Evolutionary conservation across 2,329 filamentous ascomycete species (phyloP).

Genomic region (Metarhizium humberi): DNA sequence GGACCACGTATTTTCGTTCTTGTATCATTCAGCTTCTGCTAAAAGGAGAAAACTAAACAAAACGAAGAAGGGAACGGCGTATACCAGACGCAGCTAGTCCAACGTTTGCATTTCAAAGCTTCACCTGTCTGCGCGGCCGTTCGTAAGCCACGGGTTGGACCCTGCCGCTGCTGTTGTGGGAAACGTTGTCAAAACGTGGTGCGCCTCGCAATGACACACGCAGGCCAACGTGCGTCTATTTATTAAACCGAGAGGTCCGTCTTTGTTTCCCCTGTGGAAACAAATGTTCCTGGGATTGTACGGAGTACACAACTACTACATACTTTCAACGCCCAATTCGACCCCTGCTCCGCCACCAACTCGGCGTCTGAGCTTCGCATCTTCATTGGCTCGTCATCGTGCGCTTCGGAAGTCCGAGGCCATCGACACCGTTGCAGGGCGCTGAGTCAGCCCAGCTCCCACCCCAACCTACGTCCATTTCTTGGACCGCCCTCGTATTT

Average conservation of each 20-base stretch:
- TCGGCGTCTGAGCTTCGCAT: neutral
- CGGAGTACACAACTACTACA: no score
- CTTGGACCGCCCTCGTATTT: constrained; percentile 17
- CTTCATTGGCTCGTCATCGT: neutral
- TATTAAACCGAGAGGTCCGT: neutral
- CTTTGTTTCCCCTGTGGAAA: neutral
- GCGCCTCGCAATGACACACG: neutral
- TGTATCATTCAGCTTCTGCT: neutral
- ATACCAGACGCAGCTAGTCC: no score
- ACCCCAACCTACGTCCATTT: no score
- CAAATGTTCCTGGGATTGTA: neutral
- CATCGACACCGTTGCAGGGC: neutral
- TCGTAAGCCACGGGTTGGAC: neutral
- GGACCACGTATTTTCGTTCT: neutral
- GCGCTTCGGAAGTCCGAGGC: constrained; percentile 3
- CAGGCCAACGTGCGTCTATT: neutral
- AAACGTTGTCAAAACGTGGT: neutral
- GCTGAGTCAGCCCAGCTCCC: neutral
- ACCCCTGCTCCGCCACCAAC: neutral
- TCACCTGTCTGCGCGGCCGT: no score
- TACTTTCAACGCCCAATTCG: no score
- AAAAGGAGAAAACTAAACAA: no score
- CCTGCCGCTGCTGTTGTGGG: neutral
- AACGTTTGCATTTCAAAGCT: no score
- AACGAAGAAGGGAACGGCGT: no score